phyloP scores from a whole-genome alignment of 2,329 filamentous ascomycete genomes.

The Fusarium sp. region DNA sequence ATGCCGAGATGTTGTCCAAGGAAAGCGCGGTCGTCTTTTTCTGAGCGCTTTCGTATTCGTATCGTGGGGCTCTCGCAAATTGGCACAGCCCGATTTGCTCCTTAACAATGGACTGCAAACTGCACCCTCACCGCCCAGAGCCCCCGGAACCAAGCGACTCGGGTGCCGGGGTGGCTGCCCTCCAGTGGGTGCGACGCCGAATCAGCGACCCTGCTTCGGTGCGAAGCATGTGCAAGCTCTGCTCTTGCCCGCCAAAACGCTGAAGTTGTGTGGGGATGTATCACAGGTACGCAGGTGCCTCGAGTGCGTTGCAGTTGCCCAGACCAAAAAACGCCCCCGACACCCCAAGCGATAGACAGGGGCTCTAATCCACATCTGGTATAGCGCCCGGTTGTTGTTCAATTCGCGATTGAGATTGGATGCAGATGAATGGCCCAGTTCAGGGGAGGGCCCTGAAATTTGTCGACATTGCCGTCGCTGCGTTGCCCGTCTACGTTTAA shows the following conservation, averaged over 20 bases:
- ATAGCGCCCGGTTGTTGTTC: conserved; percentile 36
- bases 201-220: neutral
- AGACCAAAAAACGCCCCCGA: conserved; percentile 25
- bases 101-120: conserved; percentile 10
- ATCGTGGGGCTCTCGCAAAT: conserved; percentile 33
- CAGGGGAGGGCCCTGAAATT: conserved; percentile 45
- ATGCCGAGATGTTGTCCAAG: neutral
- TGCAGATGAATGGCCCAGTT: conserved; percentile 38
- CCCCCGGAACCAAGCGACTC: conserved; percentile 10
- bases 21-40: conserved; percentile 20
- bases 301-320: conserved; percentile 11
- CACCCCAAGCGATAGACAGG: conserved; percentile 29
- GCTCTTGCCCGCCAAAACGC: conserved; percentile 15
- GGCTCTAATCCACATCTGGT: conserved; percentile 24
- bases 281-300: conserved; percentile 13
- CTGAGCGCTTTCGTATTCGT: conserved; percentile 48
- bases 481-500: conserved; percentile 38
- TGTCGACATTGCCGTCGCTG: conserved; percentile 39
- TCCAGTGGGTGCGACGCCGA: conserved; percentile 3
- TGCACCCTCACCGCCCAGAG: conserved; percentile 35
- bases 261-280: conserved; percentile 16
- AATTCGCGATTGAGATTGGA: conserved; percentile 44
- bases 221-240: conserved; percentile 4
- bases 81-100: conserved; percentile 28
- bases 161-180: conserved; percentile 8